These are phyloP conservation scores for Flaveria linearis DNA, from an alignment of 129 eudicot genomes.

Conservation along the genomic window DNA sequence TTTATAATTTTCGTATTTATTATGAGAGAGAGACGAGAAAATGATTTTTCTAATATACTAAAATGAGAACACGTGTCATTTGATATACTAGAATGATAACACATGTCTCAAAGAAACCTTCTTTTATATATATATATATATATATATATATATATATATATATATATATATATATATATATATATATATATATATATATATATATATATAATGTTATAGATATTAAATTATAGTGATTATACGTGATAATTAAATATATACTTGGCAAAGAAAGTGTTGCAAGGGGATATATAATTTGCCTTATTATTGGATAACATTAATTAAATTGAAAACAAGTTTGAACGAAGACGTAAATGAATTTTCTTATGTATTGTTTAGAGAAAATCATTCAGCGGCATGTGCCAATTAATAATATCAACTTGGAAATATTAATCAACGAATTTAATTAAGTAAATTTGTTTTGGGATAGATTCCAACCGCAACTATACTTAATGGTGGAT, in stretches of 20 bases:
- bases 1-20: too few species aligned
- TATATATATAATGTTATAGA: too few species aligned
- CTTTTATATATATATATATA: too few species aligned
- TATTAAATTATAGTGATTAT: too few species aligned
- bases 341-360: not conserved
- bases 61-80: too few species aligned
- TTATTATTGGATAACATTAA: not conserved
- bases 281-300: conserved; percentile 7
- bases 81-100: too few species aligned
- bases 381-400: conserved; percentile 19
- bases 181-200: too few species aligned
- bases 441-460: not conserved
- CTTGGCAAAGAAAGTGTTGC: conserved; percentile 6
- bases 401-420: conserved; percentile 3
- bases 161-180: too few species aligned
- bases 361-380: not conserved
- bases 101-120: too few species aligned
- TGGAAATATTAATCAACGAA: not conserved
- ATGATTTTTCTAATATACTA: too few species aligned
- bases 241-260: not conserved
- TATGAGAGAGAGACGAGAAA: too few species aligned
- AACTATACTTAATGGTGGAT: not conserved
- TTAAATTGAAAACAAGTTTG: not conserved
- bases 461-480: not conserved
- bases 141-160: too few species aligned